Percentiles rank a stretch among this genome's conserved stretches.
Conservation (phyloP, 2,329 filamentous ascomycete genomes). For the Pseudocercospora macadamiae region DNA sequence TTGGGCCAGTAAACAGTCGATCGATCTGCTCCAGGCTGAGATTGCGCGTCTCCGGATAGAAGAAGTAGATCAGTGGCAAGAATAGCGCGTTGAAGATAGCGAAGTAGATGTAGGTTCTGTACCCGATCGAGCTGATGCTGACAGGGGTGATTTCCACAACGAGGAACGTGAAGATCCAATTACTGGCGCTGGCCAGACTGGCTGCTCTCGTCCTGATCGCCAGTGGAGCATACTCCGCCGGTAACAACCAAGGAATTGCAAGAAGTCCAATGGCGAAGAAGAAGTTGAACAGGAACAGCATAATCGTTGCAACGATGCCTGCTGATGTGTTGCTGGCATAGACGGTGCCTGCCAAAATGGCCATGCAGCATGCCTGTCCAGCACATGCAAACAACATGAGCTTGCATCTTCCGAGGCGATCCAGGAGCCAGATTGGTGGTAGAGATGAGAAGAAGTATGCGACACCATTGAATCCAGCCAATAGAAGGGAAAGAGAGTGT, state of each 20-base stretch:
- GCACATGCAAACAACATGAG: constrained; percentile 42
- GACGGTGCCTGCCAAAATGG: constrained; percentile 50
- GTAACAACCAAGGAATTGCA: constrained; percentile 93
- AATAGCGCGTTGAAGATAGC: constrained; percentile 55
- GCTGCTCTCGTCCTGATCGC: constrained; percentile 95
- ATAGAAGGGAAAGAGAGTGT: constrained; percentile 45
- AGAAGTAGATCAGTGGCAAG: constrained; percentile 63
- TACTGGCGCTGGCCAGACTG: constrained; percentile 76
- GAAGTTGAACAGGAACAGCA: constrained; percentile 46
- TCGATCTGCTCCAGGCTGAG: constrained; percentile 58
- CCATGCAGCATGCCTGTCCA: constrained; percentile 48
- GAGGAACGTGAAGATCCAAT: constrained; percentile 44
- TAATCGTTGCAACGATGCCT: constrained; percentile 45
- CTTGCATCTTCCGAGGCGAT: constrained; percentile 58
- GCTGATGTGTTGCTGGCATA: constrained; percentile 42
- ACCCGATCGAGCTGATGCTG: constrained; percentile 40
- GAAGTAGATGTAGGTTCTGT: constrained; percentile 48
- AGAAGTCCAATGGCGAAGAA: constrained; percentile 39
- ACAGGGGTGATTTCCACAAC: constrained; percentile 45
- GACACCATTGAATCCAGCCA: constrained; percentile 54
- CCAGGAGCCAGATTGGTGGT: constrained; percentile 51
- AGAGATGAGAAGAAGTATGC: constrained; percentile 45
- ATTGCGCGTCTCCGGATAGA: constrained; percentile 51
- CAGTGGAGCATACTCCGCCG: constrained; percentile 89
- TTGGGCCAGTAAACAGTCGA: constrained; percentile 47